phyloP scores from a whole-genome alignment of 768 basidiomycete species.

The Agaricus blazei region DNA sequence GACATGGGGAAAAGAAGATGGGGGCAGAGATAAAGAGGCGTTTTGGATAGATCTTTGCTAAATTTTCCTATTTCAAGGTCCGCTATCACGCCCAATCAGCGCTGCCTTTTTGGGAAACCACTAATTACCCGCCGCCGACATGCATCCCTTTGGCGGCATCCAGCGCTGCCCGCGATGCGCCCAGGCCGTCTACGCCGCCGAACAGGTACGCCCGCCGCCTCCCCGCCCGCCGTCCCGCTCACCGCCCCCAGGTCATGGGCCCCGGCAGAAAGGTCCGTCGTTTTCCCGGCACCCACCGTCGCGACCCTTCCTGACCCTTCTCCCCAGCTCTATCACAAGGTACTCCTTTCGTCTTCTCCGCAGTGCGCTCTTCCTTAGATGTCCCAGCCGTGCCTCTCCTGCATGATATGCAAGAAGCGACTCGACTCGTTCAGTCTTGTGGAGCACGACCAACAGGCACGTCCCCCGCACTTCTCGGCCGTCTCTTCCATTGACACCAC shows the following conservation, averaged over 20 bases:
- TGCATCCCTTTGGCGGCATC: constrained; percentile 52
- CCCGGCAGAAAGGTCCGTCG: constrained; percentile 78
- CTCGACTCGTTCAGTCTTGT: constrained; percentile 73
- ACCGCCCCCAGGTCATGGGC: constrained; percentile 59
- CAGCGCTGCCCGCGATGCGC: constrained; percentile 70
- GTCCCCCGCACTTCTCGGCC: constrained; percentile 16
- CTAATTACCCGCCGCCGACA: constrained; percentile 27
- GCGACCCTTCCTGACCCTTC: constrained; percentile 1
- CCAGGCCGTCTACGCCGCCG: constrained; percentile 82
- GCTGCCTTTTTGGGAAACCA: constrained; percentile 1
- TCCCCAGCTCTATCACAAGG: constrained; percentile 75
- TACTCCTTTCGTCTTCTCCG: constrained; percentile 15
- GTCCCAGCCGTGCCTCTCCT: constrained; percentile 70
- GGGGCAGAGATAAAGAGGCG: constrained; percentile 4
- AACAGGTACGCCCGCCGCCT: constrained; percentile 52
- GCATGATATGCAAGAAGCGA: constrained; percentile 69
- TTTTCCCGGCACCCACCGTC: not conserved
- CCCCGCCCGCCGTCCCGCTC: not conserved
- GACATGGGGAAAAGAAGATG: constrained; percentile 51
- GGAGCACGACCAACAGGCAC: constrained; percentile 79
- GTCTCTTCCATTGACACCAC: not conserved
- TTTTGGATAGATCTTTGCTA: constrained; percentile 17
- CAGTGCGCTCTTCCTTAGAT: not conserved
- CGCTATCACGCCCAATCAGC: constrained; percentile 18
- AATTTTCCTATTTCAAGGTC: constrained; percentile 34